phyloP scores from a whole-genome alignment of 2,329 filamentous ascomycete genomes.

The Parastagonospora nodorum region DNA sequence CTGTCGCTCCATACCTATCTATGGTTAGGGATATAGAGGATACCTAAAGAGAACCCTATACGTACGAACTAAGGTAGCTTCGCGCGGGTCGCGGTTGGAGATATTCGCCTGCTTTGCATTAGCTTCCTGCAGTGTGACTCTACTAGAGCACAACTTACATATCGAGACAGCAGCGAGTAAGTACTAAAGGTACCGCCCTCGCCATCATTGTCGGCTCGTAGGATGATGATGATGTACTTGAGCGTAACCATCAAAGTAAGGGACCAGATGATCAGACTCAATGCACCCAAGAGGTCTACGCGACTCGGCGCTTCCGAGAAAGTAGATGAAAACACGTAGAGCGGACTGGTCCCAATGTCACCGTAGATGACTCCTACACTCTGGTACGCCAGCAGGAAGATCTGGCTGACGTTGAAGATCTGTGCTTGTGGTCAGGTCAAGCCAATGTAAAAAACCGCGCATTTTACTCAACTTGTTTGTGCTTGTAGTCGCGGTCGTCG shows the following conservation, averaged over 20 bases:
- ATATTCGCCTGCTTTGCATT: slow-evolving; percentile 60
- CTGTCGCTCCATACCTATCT: slow-evolving; percentile 59
- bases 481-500: slow-evolving; percentile 37
- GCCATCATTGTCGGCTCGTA: slow-evolving; percentile 71
- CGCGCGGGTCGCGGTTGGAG: slow-evolving; percentile 62
- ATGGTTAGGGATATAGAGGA: not conserved
- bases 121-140: not conserved
- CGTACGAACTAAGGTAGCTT: slow-evolving; percentile 57
- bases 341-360: slow-evolving; percentile 70
- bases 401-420: slow-evolving; percentile 33
- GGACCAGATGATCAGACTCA: slow-evolving; percentile 73
- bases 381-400: slow-evolving; percentile 59
- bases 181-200: slow-evolving; percentile 73
- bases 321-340: slow-evolving; percentile 73
- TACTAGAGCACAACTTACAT: slow-evolving; percentile 43
- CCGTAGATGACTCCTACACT: slow-evolving; percentile 71
- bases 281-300: slow-evolving; percentile 65
- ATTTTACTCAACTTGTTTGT: slow-evolving; percentile 25
- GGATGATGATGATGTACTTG: slow-evolving; percentile 70
- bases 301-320: slow-evolving; percentile 59
- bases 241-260: slow-evolving; percentile 71
- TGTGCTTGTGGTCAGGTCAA: slow-evolving; percentile 17
- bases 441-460: not conserved
- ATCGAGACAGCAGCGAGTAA: slow-evolving; percentile 66
- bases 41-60: slow-evolving; percentile 1